Evolutionary conservation across 306 rosid species (phyloP).

Genomic region (Castanopsis chinensis): DNA sequence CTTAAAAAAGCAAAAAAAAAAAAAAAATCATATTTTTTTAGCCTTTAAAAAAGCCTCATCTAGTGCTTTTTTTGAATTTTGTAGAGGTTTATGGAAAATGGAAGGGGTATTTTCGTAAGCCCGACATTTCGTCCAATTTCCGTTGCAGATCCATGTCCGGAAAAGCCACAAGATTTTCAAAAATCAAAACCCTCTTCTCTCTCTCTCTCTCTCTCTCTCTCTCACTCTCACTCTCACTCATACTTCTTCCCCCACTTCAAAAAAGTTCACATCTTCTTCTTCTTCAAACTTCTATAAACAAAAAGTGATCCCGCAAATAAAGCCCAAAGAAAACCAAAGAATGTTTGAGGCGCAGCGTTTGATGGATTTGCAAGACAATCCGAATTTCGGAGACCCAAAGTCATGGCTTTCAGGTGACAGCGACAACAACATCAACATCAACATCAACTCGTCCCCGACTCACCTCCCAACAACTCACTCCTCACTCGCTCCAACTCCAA

Average conservation of each 20-base stretch:
- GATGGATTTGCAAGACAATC: slow-evolving; percentile 55
- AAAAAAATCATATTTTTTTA: too few relatives aligned
- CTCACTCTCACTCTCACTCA: slow-evolving; percentile 6
- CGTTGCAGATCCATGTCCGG: slow-evolving; percentile 22
- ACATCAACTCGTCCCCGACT: slow-evolving; percentile 41
- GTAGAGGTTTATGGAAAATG: not conserved
- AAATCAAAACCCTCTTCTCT: slow-evolving; percentile 9
- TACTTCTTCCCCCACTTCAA: not conserved
- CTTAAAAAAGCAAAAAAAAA: too few relatives aligned
- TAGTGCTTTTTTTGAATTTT: too few relatives aligned
- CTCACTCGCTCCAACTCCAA: slow-evolving; percentile 28
- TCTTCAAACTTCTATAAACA: too few relatives aligned
- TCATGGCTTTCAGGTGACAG: slow-evolving; percentile 70
- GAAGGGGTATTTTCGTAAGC: slow-evolving; percentile 24
- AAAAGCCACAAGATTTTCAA: slow-evolving; percentile 32
- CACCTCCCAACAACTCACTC: slow-evolving; percentile 33
- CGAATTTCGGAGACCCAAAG: slow-evolving; percentile 60
- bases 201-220: slow-evolving; percentile 9
- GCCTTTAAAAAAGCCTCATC: too few relatives aligned
- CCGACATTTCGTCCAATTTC: not conserved
- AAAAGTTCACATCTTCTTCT: not conserved
- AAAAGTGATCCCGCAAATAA: too few relatives aligned
- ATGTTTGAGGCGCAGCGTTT: slow-evolving; percentile 72
- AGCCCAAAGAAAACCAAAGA: not conserved
- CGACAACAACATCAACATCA: too few relatives aligned